Percentiles rank a stretch among this genome's conserved stretches.
Evolutionary conservation across 805 yeast species (phyloP).

Genomic region (Nakazawaea sp.): DNA sequence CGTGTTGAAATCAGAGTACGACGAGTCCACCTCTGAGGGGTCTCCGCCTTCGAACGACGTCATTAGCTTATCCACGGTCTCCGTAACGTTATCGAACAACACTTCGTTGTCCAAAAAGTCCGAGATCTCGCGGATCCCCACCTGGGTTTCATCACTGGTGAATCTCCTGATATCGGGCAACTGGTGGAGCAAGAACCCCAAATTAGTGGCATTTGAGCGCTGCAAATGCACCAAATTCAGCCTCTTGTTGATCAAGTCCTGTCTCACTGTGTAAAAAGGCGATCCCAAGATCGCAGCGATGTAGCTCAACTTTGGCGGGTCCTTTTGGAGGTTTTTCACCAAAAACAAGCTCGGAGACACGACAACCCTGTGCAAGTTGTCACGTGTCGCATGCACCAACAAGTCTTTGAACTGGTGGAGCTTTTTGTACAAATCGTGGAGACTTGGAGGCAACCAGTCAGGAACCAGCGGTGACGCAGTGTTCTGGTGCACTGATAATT

Average conservation of each 20-base stretch:
- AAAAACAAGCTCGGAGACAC: constrained; percentile 21
- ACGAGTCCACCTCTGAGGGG: background rate
- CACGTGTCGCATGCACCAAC: background rate
- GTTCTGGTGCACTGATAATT: constrained; percentile 14
- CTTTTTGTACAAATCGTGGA: background rate
- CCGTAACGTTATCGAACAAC: background rate
- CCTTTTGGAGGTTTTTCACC: constrained; percentile 13
- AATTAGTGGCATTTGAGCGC: constrained; percentile 22
- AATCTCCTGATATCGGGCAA: constrained; percentile 21
- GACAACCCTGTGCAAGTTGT: constrained; percentile 3
- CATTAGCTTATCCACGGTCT: constrained; percentile 8
- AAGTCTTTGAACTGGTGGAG: background rate
- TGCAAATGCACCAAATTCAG: constrained; percentile 16
- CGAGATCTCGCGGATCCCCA: background rate
- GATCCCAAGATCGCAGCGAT: constrained; percentile 25
- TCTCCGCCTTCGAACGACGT: constrained; percentile 4
- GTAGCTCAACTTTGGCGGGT: constrained; percentile 14
- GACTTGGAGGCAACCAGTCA: constrained; percentile 16
- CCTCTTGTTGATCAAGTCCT: constrained; percentile 21
- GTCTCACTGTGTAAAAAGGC: constrained; percentile 27
- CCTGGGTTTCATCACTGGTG: background rate
- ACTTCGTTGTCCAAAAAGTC: constrained; percentile 4
- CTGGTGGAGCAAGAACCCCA: constrained; percentile 29
- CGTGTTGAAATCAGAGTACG: constrained; percentile 1
- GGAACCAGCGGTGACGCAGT: constrained; percentile 15